Percentiles rank a stretch among this genome's conserved stretches.
phyloP scores from a whole-genome alignment of 805 yeast species.

The Saturnispora serradocipensis region DNA sequence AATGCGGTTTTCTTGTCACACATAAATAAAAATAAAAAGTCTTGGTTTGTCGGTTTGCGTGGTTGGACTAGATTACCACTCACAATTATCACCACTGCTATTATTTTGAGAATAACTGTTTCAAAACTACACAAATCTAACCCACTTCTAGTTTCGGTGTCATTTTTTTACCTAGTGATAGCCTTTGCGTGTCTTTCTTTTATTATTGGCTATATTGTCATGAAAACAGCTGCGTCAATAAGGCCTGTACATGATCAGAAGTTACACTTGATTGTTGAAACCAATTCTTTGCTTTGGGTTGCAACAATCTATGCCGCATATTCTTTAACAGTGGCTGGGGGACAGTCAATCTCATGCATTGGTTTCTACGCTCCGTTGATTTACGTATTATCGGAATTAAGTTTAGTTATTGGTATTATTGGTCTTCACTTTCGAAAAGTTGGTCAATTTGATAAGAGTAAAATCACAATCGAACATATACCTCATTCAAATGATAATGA shows the following conservation, averaged over 20 bases:
- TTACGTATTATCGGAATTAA: slow-evolving; percentile 1
- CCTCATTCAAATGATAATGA: slow-evolving; percentile 12
- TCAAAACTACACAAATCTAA: slow-evolving; percentile 34
- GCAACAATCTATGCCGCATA: slow-evolving; percentile 42
- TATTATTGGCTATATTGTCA: slow-evolving; percentile 45
- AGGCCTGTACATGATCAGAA: slow-evolving; percentile 52
- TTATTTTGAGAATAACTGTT: slow-evolving; percentile 29
- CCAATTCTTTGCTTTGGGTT: slow-evolving; percentile 50
- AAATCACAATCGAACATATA: slow-evolving; percentile 18
- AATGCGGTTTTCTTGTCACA: slow-evolving; percentile 39
- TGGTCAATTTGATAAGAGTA: slow-evolving; percentile 14
- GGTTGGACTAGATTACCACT: slow-evolving; percentile 52
- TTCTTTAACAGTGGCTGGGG: slow-evolving; percentile 38
- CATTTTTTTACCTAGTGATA: slow-evolving; percentile 40
- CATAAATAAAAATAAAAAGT: slow-evolving; percentile 33
- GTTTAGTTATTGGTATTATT: slow-evolving; percentile 34
- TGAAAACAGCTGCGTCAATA: slow-evolving; percentile 38
- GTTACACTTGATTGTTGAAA: slow-evolving; percentile 45
- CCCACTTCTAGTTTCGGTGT: slow-evolving; percentile 44
- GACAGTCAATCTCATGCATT: slow-evolving; percentile 32
- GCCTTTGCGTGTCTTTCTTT: slow-evolving; percentile 40
- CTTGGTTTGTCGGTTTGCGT: slow-evolving; percentile 37
- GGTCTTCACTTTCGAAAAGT: slow-evolving; percentile 34
- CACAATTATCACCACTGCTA: slow-evolving; percentile 38
- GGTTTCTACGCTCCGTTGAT: slow-evolving; percentile 2